These are phyloP conservation scores for Rhodomyrtus psidioides DNA, from an alignment of 441 rosid genomes.

Conservation along the genomic window DNA sequence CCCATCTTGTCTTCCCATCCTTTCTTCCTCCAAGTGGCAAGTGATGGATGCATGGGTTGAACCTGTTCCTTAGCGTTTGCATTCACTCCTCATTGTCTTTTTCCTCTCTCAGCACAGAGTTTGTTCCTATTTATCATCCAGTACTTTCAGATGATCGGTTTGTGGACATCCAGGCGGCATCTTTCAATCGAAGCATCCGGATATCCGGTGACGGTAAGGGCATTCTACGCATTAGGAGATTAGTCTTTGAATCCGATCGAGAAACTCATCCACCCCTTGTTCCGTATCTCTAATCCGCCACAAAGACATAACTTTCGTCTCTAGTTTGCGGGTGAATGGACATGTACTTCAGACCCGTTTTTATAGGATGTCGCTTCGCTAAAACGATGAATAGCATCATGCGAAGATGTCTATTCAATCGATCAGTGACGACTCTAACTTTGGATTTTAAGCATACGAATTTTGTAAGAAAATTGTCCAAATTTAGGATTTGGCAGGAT, in stretches of 20 bases:
- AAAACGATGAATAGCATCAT: not conserved
- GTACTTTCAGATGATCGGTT: not conserved
- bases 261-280: not conserved
- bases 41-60: no score
- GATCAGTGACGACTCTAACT: not conserved
- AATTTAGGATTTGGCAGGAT: not conserved
- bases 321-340: rapidly evolving
- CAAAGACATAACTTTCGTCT: not conserved
- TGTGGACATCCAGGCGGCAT: not conserved
- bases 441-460: not conserved
- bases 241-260: not conserved
- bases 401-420: not conserved
- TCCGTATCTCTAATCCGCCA: no score
- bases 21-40: no score
- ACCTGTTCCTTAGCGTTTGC: not conserved
- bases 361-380: not conserved
- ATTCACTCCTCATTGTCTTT: not conserved
- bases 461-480: not conserved
- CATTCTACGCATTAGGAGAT: not conserved
- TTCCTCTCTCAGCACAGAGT: not conserved
- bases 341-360: rapidly evolving
- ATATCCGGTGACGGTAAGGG: not conserved
- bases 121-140: not conserved
- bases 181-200: not conserved
- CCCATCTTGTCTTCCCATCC: no score